These are phyloP conservation scores for Yarrowia osloensis DNA, from an alignment of 805 yeast genomes.

Conservation along the genomic window DNA sequence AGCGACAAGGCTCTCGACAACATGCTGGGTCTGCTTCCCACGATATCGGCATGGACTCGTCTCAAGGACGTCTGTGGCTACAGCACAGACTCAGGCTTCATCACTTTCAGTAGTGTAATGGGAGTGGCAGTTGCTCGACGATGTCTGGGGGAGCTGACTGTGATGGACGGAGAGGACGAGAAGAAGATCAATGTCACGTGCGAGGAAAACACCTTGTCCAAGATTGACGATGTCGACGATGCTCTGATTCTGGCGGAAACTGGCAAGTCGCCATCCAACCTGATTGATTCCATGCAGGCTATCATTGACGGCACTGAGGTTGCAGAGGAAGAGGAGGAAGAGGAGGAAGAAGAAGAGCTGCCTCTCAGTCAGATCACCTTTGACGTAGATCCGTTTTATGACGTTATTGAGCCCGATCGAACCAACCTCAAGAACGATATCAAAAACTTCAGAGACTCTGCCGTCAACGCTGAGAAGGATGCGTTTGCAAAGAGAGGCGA, in stretches of 20 bases:
- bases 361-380: slow-evolving; percentile 26
- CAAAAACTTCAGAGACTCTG: slow-evolving; percentile 34
- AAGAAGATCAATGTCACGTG: slow-evolving; percentile 20
- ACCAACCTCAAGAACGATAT: slow-evolving; percentile 35
- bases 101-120: slow-evolving; percentile 10
- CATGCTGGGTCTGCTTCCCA: neutral
- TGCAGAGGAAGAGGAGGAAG: slow-evolving; percentile 11
- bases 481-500: slow-evolving; percentile 31
- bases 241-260: slow-evolving; percentile 7
- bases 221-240: slow-evolving; percentile 14
- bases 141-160: slow-evolving; percentile 13
- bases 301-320: slow-evolving; percentile 7
- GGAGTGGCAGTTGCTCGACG: slow-evolving; percentile 20
- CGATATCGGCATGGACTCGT: slow-evolving; percentile 15
- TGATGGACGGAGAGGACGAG: slow-evolving; percentile 2
- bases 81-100: slow-evolving; percentile 9
- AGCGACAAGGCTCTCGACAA: slow-evolving; percentile 14
- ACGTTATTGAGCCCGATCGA: slow-evolving; percentile 30
- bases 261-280: slow-evolving; percentile 10
- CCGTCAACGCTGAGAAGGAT: slow-evolving; percentile 33
- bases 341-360: slow-evolving; percentile 15
- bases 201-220: slow-evolving; percentile 5
- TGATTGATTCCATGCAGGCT: slow-evolving; percentile 26
- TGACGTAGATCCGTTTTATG: slow-evolving; percentile 23
- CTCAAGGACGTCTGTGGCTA: slow-evolving; percentile 19